Evolutionary conservation across 2,329 filamentous ascomycete species (phyloP).

Genomic region (Zarea fungicola): DNA sequence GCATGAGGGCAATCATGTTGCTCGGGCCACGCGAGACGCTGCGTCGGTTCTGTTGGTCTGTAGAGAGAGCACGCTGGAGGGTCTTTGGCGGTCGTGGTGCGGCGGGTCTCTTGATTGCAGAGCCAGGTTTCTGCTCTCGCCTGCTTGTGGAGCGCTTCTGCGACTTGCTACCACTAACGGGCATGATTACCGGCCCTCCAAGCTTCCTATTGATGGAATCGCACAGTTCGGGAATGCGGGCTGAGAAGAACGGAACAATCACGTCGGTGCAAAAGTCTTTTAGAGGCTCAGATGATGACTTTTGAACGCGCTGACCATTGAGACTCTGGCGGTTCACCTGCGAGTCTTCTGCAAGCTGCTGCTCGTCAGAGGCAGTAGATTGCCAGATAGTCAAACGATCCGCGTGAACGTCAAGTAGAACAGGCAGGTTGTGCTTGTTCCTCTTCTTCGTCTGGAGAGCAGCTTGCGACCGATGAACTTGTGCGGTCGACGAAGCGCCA

Average conservation of each 20-base stretch:
- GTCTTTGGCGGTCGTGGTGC: slow-evolving; percentile 41
- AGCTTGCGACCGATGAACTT: slow-evolving; percentile 27
- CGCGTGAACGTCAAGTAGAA: slow-evolving; percentile 66
- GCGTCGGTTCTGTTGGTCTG: slow-evolving; percentile 48
- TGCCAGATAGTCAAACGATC: slow-evolving; percentile 83
- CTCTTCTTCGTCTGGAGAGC: slow-evolving; percentile 44
- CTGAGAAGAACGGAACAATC: slow-evolving; percentile 74
- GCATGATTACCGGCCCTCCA: slow-evolving; percentile 61
- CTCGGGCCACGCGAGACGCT: slow-evolving; percentile 53
- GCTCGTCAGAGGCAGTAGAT: slow-evolving; percentile 61
- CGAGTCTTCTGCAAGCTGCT: slow-evolving; percentile 45
- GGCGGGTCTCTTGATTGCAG: slow-evolving; percentile 43
- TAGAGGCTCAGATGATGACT: slow-evolving; percentile 54
- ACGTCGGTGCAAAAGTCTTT: slow-evolving; percentile 77
- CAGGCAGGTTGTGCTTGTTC: slow-evolving; percentile 57
- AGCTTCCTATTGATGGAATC: slow-evolving; percentile 68
- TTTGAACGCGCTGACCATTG: slow-evolving; percentile 34
- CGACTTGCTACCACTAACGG: slow-evolving; percentile 47
- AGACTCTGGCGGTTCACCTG: slow-evolving; percentile 30
- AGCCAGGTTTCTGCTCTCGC: slow-evolving; percentile 46
- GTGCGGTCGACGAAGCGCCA: slow-evolving; percentile 29
- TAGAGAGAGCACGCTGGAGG: slow-evolving; percentile 58
- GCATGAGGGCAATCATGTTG: slow-evolving; percentile 57
- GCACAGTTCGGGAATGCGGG: slow-evolving; percentile 67
- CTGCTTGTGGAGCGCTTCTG: slow-evolving; percentile 38